Base-by-base conservation (phyloP, 2,329 filamentous ascomycete genomes). In the Sporothrix euskadiensis region DNA sequence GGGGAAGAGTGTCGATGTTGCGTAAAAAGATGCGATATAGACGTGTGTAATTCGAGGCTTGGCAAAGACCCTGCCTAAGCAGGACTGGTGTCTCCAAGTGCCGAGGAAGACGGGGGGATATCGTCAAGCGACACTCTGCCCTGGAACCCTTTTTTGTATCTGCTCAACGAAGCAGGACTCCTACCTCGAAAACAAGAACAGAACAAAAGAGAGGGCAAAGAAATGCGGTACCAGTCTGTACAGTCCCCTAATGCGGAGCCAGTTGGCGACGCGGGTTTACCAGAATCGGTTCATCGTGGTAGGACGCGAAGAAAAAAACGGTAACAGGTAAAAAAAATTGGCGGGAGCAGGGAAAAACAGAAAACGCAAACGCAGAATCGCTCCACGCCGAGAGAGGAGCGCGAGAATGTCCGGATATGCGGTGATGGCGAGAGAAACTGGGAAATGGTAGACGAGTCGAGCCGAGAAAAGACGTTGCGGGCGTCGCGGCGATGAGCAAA, bases 221-320 rank as follows among this genome's bases (percentile, higher is more conserved):
- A 41, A 39, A 30, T 39, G 32, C 19, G 30, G 47, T 52, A 7
- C 44, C 44, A 16, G 66, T 69, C 44, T 54, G 47, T 52, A 32
- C 14, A 49, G 70, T 41, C 41, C 69, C 63, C 69, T 6, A 63
- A 59, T 59, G 54, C 73, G 73, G 63, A 74, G 73, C 73, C 73
- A 22, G 44, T 47, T 71, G 69, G 73, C 73, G 54, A 56, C 69
- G 69, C 69, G n/a, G 39, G 52, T 26, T 56, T 68, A 66, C 66
- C 49, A 59, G 39, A 71, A 63, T 30, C 69, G 73, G 69, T 69
- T 32, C 73, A 74, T 74, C 16, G 61, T 69, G 61, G 41, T 22
- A 39, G 22, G 57, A 30, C 39, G 26, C 22, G 35, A 39, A 35
- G 10, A 69, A 14, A 14, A 63, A 35, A 32, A 41, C 10, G 32